phyloP scores from a whole-genome alignment of 1,284 basidiomycete species.

The Cerioporus squamosus region DNA sequence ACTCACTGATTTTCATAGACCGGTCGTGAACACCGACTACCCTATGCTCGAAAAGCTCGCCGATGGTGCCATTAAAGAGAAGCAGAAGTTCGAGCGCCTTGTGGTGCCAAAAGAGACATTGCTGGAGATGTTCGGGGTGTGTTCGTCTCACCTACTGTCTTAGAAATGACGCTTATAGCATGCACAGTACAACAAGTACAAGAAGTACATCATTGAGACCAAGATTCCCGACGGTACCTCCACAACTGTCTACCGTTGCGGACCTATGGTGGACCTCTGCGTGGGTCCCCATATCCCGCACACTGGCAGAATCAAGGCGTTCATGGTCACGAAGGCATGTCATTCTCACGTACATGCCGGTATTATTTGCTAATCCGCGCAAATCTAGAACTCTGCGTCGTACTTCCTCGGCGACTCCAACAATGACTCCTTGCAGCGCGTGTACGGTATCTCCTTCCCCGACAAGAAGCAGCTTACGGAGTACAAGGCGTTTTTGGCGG shows the following conservation, averaged over 20 bases:
- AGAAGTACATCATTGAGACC: slow-evolving; percentile 93
- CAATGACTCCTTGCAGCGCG: slow-evolving; percentile 95
- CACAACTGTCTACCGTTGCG: slow-evolving; percentile 98
- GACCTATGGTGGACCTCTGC: slow-evolving; percentile 98
- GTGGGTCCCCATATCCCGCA: slow-evolving; percentile 98
- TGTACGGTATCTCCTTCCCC: slow-evolving; percentile 99
- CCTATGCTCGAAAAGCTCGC: slow-evolving; percentile 88
- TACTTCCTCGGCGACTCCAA: slow-evolving; percentile 97
- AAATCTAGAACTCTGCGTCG: slow-evolving; percentile 87
- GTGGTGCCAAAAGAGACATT: slow-evolving; percentile 94
- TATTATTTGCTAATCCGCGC: slow-evolving; percentile 2
- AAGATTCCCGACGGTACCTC: slow-evolving; percentile 97
- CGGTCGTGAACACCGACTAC: slow-evolving; percentile 84
- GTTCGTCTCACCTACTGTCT: neutral
- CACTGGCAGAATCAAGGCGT: slow-evolving; percentile 96
- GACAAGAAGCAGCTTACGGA: slow-evolving; percentile 96
- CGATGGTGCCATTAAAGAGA: slow-evolving; percentile 92
- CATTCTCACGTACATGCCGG: neutral
- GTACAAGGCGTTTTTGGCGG: slow-evolving; percentile 95
- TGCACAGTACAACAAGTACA: slow-evolving; percentile 97
- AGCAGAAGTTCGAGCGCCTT: slow-evolving; percentile 96
- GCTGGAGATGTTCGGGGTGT: slow-evolving; percentile 93
- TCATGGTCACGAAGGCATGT: slow-evolving; percentile 90
- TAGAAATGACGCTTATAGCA: neutral
- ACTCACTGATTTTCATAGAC: slow-evolving; percentile 42